A percentile compares a stretch with the other conserved stretches of the same genome.
Conservation (phyloP, 2,329 filamentous ascomycete genomes). For the Epichloe sibirici region DNA sequence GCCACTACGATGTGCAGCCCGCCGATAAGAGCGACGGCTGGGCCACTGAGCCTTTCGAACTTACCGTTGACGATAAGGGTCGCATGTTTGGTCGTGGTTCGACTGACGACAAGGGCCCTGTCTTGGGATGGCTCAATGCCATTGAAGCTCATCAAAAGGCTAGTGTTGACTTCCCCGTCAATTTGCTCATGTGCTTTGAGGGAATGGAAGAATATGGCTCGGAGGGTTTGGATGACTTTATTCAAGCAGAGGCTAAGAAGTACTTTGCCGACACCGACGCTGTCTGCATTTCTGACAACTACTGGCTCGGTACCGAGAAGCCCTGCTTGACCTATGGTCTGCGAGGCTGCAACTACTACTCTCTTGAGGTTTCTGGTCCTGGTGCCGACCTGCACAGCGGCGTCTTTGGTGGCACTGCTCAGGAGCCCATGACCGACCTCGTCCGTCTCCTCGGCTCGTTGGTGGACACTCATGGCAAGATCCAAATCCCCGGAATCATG, state of each 20-base stretch:
- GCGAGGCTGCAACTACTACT: constrained; percentile 96
- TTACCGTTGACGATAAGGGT: constrained; percentile 77
- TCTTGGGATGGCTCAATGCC: constrained; percentile 93
- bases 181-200: constrained; percentile 98
- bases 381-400: constrained; percentile 92
- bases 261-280: constrained; percentile 94
- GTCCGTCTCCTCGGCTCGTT: constrained; percentile 70
- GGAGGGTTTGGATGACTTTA: constrained; percentile 90
- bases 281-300: constrained; percentile 98
- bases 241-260: constrained; percentile 78
- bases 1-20: constrained; percentile 97
- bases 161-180: constrained; percentile 88
- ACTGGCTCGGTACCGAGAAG: constrained; percentile 98
- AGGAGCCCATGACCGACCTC: constrained; percentile 97
- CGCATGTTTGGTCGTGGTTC: constrained; percentile 94
- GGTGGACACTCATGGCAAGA: constrained; percentile 84
- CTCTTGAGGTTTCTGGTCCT: constrained; percentile 77
- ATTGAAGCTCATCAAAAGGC: constrained; percentile 97
- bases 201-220: constrained; percentile 99
- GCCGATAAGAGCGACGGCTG: constrained; percentile 89
- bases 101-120: constrained; percentile 96
- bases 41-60: constrained; percentile 86
- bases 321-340: constrained; percentile 96
- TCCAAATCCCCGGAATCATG: constrained; percentile 84
- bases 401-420: constrained; percentile 90